Evolutionary conservation across 2,329 filamentous ascomycete genomes (phyloP), one percentile per base, ranked within the genome.

Genomic region (Raffaelea ambrosiae): DNA sequence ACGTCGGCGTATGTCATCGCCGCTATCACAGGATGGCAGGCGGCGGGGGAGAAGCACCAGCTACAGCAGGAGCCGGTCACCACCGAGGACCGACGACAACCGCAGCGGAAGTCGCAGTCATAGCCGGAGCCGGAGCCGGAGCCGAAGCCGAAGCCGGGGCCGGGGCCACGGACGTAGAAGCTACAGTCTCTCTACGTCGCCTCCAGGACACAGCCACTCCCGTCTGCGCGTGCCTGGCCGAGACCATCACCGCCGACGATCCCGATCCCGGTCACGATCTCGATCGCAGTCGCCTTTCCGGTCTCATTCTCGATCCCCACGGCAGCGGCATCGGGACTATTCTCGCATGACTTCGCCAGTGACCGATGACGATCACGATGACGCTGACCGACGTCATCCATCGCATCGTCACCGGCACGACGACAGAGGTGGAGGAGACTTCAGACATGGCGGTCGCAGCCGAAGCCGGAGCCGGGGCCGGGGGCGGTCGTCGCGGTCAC

Each of bases 41-140:
- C 56, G 59, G 46, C 58, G 59, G 45, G 55, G 58, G 38, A 31
- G 44, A 9, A 40, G 5, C 36, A 19, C 22, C 9, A 65, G 59
- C 46, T 55, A 51, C n/a, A 63, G 58, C 23, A 53, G 55, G n/a
- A 60, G 55, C 29, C 20, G 11, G 4, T 33, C 16, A 21, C 11
- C 16, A 18, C 26, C 23, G 11, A 14, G 29, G 23, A 21, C 45
- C 36, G 52, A 52, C 21, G 59, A 57, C 5, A 23, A 52, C 39
- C 52, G 51, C 14, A 57, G 53, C 29, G 58, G 54, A 5, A 61
- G 59, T 40, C 56, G 53, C 49, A 53, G 29, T 58, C 59, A 40
- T 14, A 44, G 51, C 33, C 49, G 54, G 18, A 48, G 44, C 29
- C 47, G 56, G 2, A 61, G 55, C 40, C 55, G 60, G 22, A 67